These are phyloP conservation scores for Arabis alpina DNA, from an alignment of 345 rosid genomes.

Conservation along the genomic window DNA sequence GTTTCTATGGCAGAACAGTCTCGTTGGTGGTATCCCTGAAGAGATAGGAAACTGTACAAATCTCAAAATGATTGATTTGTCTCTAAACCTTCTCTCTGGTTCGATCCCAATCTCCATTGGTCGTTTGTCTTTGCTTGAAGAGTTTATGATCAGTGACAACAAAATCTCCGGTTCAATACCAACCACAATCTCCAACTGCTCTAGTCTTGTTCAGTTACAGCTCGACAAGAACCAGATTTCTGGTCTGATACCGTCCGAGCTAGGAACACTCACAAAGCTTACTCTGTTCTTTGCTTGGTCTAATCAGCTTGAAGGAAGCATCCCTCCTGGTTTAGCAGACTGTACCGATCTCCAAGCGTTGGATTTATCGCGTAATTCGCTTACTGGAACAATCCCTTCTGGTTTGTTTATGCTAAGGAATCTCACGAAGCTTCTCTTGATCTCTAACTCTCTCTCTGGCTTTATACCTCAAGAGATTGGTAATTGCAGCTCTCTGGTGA, in stretches of 20 bases:
- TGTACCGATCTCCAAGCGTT: slow-evolving; percentile 70
- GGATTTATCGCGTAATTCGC: slow-evolving; percentile 80
- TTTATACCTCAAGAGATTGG: slow-evolving; percentile 72
- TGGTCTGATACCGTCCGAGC: slow-evolving; percentile 80
- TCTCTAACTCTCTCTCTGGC: slow-evolving; percentile 77
- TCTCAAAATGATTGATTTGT: slow-evolving; percentile 73
- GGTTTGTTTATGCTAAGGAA: slow-evolving; percentile 75
- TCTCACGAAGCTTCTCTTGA: slow-evolving; percentile 77
- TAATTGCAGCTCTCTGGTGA: slow-evolving; percentile 67
- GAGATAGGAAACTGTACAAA: slow-evolving; percentile 83
- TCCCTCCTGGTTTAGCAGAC: slow-evolving; percentile 68
- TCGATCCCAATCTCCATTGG: slow-evolving; percentile 70
- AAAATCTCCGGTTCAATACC: slow-evolving; percentile 89
- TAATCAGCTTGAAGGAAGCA: slow-evolving; percentile 93
- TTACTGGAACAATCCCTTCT: slow-evolving; percentile 78
- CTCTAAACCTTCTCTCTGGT: slow-evolving; percentile 84
- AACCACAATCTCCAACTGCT: slow-evolving; percentile 60
- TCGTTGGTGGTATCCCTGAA: slow-evolving; percentile 77
- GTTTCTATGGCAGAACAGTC: slow-evolving; percentile 80
- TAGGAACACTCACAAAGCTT: slow-evolving; percentile 67
- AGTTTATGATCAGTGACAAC: slow-evolving; percentile 89
- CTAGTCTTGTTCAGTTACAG: slow-evolving; percentile 73
- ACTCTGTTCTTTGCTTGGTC: slow-evolving; percentile 84
- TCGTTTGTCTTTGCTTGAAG: slow-evolving; percentile 61
- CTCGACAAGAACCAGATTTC: slow-evolving; percentile 84